Percentiles rank a stretch among this genome's conserved stretches.
These are phyloP conservation scores for Exophiala oligosperma DNA, from an alignment of 2,329 filamentous ascomycete species.

Conservation along the genomic window DNA sequence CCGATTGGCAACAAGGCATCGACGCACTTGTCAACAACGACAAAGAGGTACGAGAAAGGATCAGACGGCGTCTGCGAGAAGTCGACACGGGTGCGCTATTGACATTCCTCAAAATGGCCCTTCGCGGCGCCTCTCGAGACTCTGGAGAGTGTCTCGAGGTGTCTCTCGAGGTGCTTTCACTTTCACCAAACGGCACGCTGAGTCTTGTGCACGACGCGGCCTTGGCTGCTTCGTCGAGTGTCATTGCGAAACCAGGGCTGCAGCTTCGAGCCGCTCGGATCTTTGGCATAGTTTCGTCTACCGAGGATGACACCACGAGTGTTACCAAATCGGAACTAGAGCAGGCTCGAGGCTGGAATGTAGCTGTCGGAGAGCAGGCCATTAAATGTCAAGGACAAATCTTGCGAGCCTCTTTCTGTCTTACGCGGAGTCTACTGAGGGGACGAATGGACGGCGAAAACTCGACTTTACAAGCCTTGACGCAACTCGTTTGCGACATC, in stretches of 20 bases:
- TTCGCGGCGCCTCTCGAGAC: conserved; percentile 43
- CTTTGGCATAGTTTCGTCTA: conserved; percentile 74
- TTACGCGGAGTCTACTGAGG: conserved; percentile 57
- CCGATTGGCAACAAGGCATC: conserved; percentile 81
- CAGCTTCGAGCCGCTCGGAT: conserved; percentile 67
- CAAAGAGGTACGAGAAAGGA: conserved; percentile 17
- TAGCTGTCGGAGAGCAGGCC: conserved; percentile 59
- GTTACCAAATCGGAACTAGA: conserved; percentile 12
- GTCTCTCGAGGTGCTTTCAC: conserved; percentile 56
- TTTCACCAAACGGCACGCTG: conserved; percentile 50
- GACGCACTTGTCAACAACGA: conserved; percentile 45
- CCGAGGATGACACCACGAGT: conserved; percentile 40
- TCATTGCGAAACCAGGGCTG: conserved; percentile 66
- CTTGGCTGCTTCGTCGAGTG: conserved; percentile 9
- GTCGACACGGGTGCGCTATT: conserved; percentile 32
- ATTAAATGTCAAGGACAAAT: conserved; percentile 62
- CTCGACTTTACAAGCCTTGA: conserved; percentile 64
- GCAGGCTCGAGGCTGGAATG: conserved; percentile 49
- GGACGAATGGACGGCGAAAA: conserved; percentile 62
- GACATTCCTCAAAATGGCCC: conserved; percentile 43
- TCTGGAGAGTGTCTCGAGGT: conserved; percentile 48
- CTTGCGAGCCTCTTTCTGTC: conserved; percentile 58
- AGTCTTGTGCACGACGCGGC: conserved; percentile 1
- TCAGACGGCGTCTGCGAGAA: conserved; percentile 15
- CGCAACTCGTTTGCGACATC: conserved; percentile 51